A percentile compares a stretch with the other conserved stretches of the same genome.
phyloP scores from a whole-genome alignment of 179 eudicot genomes.

The Beta macrorhiza region DNA sequence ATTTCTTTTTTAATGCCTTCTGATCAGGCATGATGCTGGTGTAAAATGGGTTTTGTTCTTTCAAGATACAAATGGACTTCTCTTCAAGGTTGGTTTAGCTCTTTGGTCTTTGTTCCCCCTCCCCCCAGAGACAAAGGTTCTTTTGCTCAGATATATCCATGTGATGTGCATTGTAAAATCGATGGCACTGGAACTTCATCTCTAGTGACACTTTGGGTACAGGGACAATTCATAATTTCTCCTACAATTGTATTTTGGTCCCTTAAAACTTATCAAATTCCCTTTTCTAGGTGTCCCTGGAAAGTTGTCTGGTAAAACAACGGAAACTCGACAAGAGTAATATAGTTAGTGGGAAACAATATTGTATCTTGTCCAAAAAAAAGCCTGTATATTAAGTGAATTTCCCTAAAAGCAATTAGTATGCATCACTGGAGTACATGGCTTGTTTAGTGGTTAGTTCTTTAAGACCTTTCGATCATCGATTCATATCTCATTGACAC shows the following conservation, averaged over 20 bases:
- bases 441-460: neutral
- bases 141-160: neutral
- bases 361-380: too few species aligned
- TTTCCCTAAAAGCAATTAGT: neutral
- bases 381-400: neutral
- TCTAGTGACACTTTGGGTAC: neutral
- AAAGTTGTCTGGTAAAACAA: neutral
- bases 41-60: conserved; percentile 90
- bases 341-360: neutral
- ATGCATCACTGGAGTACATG: neutral
- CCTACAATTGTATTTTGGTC: neutral
- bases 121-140: neutral
- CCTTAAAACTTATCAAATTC: neutral
- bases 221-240: neutral
- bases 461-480: neutral
- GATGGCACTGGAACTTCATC: neutral
- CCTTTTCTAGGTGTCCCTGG: neutral
- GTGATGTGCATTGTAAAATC: neutral
- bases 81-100: conserved; percentile 68
- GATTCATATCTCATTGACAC: neutral
- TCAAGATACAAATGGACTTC: conserved; percentile 99
- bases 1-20: conserved; percentile 12
- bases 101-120: too few species aligned
- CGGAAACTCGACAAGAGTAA: neutral
- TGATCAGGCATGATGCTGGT: conserved; percentile 77